phyloP scores from a whole-genome alignment of 306 rosid genomes.

The Quercus agrifolia region DNA sequence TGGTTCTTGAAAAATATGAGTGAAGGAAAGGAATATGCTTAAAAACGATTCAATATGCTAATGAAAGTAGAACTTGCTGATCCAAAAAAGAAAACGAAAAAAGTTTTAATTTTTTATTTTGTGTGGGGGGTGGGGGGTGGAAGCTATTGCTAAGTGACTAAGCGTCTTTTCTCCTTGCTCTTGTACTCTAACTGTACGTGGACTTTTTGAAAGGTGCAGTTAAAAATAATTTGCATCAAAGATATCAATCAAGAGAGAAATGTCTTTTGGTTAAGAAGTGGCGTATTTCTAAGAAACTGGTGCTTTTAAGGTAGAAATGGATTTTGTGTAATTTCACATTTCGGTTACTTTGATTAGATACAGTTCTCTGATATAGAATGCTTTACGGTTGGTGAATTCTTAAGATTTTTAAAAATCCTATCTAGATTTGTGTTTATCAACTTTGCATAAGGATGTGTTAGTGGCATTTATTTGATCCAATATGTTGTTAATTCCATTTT shows the following conservation, averaged over 20 bases:
- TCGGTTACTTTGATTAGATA: not conserved
- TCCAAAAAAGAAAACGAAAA: too few relatives aligned
- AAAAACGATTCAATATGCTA: not conserved
- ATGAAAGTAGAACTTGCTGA: not conserved
- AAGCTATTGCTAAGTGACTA: too few relatives aligned
- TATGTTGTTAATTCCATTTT: not conserved
- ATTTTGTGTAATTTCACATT: not conserved
- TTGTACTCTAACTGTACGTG: not conserved
- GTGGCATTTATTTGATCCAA: not conserved
- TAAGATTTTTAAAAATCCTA: too few relatives aligned
- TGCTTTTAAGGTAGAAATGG: not conserved
- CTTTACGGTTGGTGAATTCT: not conserved
- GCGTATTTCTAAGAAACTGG: not conserved
- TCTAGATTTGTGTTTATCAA: too few relatives aligned
- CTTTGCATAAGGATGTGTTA: not conserved
- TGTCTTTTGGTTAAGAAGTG: not conserved
- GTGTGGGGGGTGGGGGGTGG: too few relatives aligned
- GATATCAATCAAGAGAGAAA: not conserved
- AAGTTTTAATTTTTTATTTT: too few relatives aligned
- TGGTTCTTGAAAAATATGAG: not conserved
- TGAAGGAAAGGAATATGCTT: not conserved
- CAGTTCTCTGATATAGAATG: not conserved
- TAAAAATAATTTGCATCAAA: not conserved
- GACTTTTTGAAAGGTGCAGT: not conserved
- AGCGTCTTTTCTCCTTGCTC: not conserved